phyloP scores from a whole-genome alignment of 495 filamentous ascomycete species.

The Aspergillus haitiensis region DNA sequence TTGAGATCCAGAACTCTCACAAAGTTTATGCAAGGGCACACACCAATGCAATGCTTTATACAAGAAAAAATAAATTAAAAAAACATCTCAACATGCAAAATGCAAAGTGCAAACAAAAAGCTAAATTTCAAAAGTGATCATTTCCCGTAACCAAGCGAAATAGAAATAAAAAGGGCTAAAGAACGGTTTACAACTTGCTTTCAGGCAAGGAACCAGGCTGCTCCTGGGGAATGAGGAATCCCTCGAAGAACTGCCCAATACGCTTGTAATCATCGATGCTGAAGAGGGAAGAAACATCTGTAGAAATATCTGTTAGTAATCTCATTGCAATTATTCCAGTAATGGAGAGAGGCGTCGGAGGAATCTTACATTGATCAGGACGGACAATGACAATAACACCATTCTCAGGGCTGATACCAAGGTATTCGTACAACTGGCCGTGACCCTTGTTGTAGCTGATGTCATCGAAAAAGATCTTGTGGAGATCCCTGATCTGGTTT shows the following conservation, averaged over 20 bases:
- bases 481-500: slow-evolving; percentile 58
- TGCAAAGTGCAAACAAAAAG: too few relatives aligned
- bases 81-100: too few relatives aligned
- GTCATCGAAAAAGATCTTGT: slow-evolving; percentile 68
- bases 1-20: too few relatives aligned
- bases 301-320: neutral
- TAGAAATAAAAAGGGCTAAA: neutral
- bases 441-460: slow-evolving; percentile 65
- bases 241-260: slow-evolving; percentile 45
- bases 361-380: slow-evolving; percentile 65
- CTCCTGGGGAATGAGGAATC: slow-evolving; percentile 33
- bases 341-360: neutral
- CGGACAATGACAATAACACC: slow-evolving; percentile 62
- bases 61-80: neutral
- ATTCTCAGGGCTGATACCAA: slow-evolving; percentile 53
- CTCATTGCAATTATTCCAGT: neutral
- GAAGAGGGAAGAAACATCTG: slow-evolving; percentile 43
- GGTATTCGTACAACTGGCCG: slow-evolving; percentile 62
- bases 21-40: too few relatives aligned
- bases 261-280: slow-evolving; percentile 34
- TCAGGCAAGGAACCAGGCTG: slow-evolving; percentile 15
- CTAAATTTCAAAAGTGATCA: neutral
- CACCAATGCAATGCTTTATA: too few relatives aligned
- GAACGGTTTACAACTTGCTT: slow-evolving; percentile 19
- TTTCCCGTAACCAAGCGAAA: neutral